Conservation (phyloP, 2,329 filamentous ascomycete genomes). For the Venturia effusa region DNA sequence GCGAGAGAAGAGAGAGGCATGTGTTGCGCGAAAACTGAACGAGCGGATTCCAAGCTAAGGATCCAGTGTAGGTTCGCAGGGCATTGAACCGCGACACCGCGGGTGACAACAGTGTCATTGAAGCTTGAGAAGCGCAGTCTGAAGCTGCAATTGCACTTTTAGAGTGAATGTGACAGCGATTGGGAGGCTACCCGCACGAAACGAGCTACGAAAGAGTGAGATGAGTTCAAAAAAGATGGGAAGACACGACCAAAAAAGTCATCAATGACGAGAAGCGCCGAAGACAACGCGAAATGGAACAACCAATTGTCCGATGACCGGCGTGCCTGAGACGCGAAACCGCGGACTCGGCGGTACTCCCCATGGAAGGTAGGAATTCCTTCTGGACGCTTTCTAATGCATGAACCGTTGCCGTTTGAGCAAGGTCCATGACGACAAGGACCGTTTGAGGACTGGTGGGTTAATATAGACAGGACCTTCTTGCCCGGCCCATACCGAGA, state of each 20-base stretch:
- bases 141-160: neutral
- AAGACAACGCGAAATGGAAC: neutral
- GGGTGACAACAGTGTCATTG: constrained; percentile 26
- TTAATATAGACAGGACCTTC: neutral
- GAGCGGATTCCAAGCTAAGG: constrained; percentile 37
- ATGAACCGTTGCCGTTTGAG: neutral
- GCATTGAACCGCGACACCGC: constrained; percentile 28
- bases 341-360: neutral
- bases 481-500: neutral
- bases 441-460: neutral
- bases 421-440: constrained; percentile 1
- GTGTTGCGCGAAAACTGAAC: constrained; percentile 35
- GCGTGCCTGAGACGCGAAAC: constrained; percentile 5
- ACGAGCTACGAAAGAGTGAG: neutral
- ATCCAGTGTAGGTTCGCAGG: constrained; percentile 31
- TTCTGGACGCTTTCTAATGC: constrained; percentile 1
- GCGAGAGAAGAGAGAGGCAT: constrained; percentile 33
- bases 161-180: neutral
- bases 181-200: neutral
- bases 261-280: neutral
- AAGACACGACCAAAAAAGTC: neutral
- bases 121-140: neutral
- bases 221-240: neutral
- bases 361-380: neutral
- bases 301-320: neutral